Base-by-base conservation (phyloP, 75 land plant genomes). In the Gnetum montanum region DNA sequence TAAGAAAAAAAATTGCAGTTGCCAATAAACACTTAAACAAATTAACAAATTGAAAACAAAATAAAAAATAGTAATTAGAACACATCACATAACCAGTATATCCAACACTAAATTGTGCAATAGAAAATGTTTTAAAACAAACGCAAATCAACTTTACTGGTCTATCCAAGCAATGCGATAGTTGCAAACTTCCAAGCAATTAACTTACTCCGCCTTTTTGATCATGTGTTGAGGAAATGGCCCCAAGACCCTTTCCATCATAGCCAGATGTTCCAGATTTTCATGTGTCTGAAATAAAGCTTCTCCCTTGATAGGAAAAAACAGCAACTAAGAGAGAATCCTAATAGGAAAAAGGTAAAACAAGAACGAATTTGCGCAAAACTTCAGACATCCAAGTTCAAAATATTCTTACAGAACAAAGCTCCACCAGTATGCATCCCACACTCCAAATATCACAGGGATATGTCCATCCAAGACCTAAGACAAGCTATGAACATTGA, bases 231-330 rank as follows among this genome's bases (percentile, higher is more conserved):
- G 70, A 29, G 97, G 97, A 18, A 92, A 58, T 27, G 96, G 84
- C 23, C 97, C 97, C 55, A 92, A 69, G n/a, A 89, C 86, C 52
- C 86, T 76, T 70, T 92, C 97, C 97, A 92, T 92, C 97, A 92
- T 92, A 7, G 97, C 97, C 65, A 92, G 61, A 60, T 92, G 97
- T 69, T 92, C 97, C 69, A 92, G 64, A 46, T 92, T 92, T 60
- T 92, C 97, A 76, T 92, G 97, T 23, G 97, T 92, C 54, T 92
- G 90, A 60, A 92, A 92, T 47, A 92, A 63, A 56, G 90, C 79
- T 53, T 81, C 79, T n/a, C 97, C 97, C 97, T 92, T 65, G 16
- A 60, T 30, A 38, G 18, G 18, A 34, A 67, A 26, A 70, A 19
- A 54, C 27, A 54, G 33, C 16, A 41, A 41, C 43, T 41, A 41